Conservation (phyloP, 2,329 filamentous ascomycete species). For the Monosporascus sp. region DNA sequence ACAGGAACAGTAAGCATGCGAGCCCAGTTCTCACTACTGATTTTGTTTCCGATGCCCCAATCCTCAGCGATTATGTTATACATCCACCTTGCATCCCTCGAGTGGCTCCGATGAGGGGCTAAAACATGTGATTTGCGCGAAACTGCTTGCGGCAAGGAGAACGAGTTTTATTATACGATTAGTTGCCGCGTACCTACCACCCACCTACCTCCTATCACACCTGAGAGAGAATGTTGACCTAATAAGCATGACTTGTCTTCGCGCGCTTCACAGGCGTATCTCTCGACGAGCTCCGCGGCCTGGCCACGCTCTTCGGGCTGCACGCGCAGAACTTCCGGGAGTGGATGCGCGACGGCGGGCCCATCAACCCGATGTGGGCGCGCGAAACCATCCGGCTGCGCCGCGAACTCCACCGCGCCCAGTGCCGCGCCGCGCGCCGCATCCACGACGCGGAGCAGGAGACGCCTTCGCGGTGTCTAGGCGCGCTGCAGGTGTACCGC, state of each 20-base stretch:
- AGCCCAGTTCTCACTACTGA: not conserved
- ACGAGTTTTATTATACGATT: too few species aligned
- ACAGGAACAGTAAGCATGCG: constrained; percentile 43
- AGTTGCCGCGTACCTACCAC: too few species aligned
- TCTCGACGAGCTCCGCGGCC: constrained; percentile 41
- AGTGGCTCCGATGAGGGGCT: too few species aligned
- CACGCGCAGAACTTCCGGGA: constrained; percentile 48
- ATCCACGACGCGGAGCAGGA: constrained; percentile 50
- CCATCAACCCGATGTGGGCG: constrained; percentile 52
- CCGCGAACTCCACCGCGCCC: constrained; percentile 49
- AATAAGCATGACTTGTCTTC: constrained; percentile 11
- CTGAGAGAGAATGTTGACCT: constrained; percentile 16
- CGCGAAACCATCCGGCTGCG: constrained; percentile 46
- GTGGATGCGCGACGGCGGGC: constrained; percentile 50
- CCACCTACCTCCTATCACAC: not conserved
- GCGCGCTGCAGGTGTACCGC: constrained; percentile 50
- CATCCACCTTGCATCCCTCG: too few species aligned
- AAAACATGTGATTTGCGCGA: too few species aligned
- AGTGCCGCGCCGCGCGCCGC: constrained; percentile 52
- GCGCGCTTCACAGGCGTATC: constrained; percentile 39
- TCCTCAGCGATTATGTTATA: too few species aligned
- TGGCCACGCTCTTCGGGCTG: constrained; percentile 40
- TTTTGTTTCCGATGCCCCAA: not conserved
- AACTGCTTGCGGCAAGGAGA: too few species aligned
- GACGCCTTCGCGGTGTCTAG: constrained; percentile 45